A percentile compares a stretch with the other conserved stretches of the same genome.
Conservation (phyloP, 1,284 basidiomycete genomes). For the Athelia psychrophila region DNA sequence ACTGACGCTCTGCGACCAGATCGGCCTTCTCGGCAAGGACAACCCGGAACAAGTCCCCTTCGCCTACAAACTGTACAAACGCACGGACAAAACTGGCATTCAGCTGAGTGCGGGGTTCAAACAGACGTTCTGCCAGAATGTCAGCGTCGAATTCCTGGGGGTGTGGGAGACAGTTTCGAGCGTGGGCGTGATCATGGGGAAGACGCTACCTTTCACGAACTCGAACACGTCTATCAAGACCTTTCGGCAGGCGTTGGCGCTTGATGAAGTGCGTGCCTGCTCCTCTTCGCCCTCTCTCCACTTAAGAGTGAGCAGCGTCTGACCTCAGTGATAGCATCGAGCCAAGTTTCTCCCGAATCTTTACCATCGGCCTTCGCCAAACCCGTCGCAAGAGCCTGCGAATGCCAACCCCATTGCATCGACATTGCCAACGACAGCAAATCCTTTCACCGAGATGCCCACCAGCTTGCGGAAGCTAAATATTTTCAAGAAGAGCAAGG, state of each 20-base stretch:
- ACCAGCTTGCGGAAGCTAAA: not conserved
- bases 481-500: not conserved
- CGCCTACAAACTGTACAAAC: slow-evolving; percentile 42
- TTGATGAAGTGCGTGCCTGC: slow-evolving; percentile 55
- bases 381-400: slow-evolving; percentile 18
- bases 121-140: slow-evolving; percentile 56
- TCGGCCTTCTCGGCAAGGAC: slow-evolving; percentile 34
- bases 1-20: slow-evolving; percentile 15
- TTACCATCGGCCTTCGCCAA: slow-evolving; percentile 40
- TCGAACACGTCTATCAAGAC: slow-evolving; percentile 55
- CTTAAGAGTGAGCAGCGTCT: not conserved
- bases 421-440: not conserved
- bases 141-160: slow-evolving; percentile 62
- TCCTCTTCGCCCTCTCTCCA: slow-evolving; percentile 5
- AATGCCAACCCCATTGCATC: slow-evolving; percentile 13
- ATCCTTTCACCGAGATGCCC: not conserved
- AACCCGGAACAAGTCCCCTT: slow-evolving; percentile 42
- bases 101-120: slow-evolving; percentile 58
- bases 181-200: slow-evolving; percentile 55
- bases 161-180: slow-evolving; percentile 72
- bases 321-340: slow-evolving; percentile 49
- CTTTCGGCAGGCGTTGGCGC: slow-evolving; percentile 62
- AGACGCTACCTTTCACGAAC: slow-evolving; percentile 58
- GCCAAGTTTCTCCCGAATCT: slow-evolving; percentile 50
- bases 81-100: slow-evolving; percentile 12